Conservation (phyloP, 768 basidiomycete genomes). For the Pisolithus orientalis region DNA sequence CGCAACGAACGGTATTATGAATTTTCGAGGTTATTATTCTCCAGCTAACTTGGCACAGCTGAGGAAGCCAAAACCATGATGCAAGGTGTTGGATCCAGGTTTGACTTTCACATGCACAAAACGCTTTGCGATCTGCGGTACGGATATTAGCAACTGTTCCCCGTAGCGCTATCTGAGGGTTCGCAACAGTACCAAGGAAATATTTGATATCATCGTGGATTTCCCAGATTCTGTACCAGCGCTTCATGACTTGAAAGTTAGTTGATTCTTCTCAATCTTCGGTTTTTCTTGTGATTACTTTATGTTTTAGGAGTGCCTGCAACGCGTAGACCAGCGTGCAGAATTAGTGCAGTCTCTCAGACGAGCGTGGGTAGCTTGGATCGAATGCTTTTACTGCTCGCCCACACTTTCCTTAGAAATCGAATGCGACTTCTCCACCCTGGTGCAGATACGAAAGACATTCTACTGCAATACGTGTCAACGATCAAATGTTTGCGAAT, state of each 20-base stretch:
- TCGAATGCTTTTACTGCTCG: not conserved
- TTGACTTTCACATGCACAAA: constrained; percentile 93
- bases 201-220: constrained; percentile 95
- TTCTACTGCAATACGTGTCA: constrained; percentile 84
- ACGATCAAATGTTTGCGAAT: constrained; percentile 88
- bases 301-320: constrained; percentile 58
- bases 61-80: constrained; percentile 70
- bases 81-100: constrained; percentile 70
- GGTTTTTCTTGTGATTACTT: not conserved
- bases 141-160: constrained; percentile 15
- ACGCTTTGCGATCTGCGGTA: constrained; percentile 83
- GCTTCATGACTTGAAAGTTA: constrained; percentile 78
- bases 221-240: constrained; percentile 85
- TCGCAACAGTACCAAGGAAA: constrained; percentile 57
- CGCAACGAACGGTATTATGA: constrained; percentile 43
- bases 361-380: constrained; percentile 50
- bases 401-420: constrained; percentile 45
- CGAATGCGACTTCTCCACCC: constrained; percentile 88
- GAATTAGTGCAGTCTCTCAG: constrained; percentile 73
- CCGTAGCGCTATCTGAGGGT: not conserved
- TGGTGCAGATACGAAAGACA: constrained; percentile 89
- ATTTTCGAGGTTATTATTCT: constrained; percentile 1
- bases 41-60: constrained; percentile 31
- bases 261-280: not conserved
- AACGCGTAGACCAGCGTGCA: constrained; percentile 73